Evolutionary conservation across 2,329 filamentous ascomycete species (phyloP).

Genomic region (Alternaria hordeiaustralica): DNA sequence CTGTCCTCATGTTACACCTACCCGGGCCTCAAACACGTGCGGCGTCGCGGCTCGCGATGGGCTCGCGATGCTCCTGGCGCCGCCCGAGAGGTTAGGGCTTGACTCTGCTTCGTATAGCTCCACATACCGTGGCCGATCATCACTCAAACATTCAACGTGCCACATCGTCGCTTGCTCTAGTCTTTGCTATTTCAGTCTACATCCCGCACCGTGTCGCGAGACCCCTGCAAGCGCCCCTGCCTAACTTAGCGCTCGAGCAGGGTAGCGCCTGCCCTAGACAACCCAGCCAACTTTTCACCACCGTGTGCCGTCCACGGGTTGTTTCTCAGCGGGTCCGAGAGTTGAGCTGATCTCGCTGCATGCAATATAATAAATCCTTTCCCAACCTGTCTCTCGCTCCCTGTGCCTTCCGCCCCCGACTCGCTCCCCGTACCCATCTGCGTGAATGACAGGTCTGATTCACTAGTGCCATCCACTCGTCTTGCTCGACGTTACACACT

Average conservation of each 20-base stretch:
- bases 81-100: too few species aligned
- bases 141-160: constrained; percentile 29
- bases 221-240: constrained; percentile 13
- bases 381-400: constrained; percentile 22
- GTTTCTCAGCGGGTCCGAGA: constrained; percentile 31
- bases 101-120: constrained; percentile 27
- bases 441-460: constrained; percentile 25
- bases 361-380: constrained; percentile 38
- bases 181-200: constrained; percentile 35
- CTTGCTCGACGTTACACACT: constrained; percentile 38
- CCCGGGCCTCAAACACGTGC: neutral
- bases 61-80: constrained; percentile 3
- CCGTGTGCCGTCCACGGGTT: constrained; percentile 20
- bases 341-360: constrained; percentile 25
- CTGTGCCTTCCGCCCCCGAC: constrained; percentile 29
- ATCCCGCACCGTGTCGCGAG: constrained; percentile 31
- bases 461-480: constrained; percentile 42
- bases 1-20: neutral
- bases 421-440: constrained; percentile 7
- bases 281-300: constrained; percentile 20
- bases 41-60: neutral
- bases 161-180: constrained; percentile 39
- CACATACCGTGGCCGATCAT: constrained; percentile 26
- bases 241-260: constrained; percentile 7
- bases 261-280: constrained; percentile 28